Evolutionary conservation across 306 rosid species (phyloP).

Genomic region (Senna tora): DNA sequence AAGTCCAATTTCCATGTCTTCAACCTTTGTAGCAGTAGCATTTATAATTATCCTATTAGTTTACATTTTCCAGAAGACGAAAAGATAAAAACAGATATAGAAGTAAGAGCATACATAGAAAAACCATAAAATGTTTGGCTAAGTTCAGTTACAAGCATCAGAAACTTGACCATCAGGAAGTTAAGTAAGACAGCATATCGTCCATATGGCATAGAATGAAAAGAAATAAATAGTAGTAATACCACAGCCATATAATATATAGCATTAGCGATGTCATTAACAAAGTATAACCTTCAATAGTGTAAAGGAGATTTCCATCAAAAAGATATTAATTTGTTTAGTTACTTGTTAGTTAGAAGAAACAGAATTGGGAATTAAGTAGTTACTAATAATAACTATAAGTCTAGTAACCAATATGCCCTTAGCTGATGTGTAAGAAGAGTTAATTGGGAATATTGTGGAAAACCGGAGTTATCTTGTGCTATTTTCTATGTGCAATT

Average conservation of each 20-base stretch:
- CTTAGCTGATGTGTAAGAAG: constrained; percentile 3
- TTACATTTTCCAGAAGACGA: constrained; percentile 33
- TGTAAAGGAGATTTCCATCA: background rate
- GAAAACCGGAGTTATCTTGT: background rate
- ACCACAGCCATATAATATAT: background rate
- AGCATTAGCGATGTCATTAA: background rate
- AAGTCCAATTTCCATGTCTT: constrained; percentile 82
- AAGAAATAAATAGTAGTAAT: background rate
- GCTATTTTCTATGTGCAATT: background rate
- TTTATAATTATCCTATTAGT: constrained; percentile 43
- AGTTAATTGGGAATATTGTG: background rate
- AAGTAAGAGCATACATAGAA: constrained; percentile 19
- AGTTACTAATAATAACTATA: background rate
- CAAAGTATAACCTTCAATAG: background rate
- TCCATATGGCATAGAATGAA: constrained; percentile 4
- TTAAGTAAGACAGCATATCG: constrained; percentile 1
- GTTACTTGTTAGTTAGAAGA: background rate
- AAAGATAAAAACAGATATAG: constrained; percentile 20
- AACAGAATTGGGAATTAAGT: background rate
- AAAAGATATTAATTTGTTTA: background rate
- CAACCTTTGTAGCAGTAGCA: constrained; percentile 66
- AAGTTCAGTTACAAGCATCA: constrained; percentile 15
- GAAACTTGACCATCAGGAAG: background rate
- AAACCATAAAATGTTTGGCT: background rate
- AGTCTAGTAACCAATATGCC: background rate